phyloP scores from a whole-genome alignment of 2,329 filamentous ascomycete species.

The Colletotrichum sp. region DNA sequence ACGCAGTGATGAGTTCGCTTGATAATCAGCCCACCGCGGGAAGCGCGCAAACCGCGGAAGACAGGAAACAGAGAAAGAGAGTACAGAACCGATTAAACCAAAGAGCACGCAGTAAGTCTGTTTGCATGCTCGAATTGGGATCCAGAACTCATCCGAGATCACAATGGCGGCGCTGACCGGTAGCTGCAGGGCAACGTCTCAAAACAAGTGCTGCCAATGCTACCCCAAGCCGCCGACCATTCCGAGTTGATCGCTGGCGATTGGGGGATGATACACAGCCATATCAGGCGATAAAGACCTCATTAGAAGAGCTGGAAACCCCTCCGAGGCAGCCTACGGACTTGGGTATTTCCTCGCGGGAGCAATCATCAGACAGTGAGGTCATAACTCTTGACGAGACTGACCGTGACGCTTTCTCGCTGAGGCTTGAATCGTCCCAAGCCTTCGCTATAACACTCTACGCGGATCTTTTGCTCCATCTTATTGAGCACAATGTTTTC shows the following conservation, averaged over 20 bases:
- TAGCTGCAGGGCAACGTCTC: background rate
- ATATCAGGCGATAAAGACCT: background rate
- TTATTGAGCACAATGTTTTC: conserved; percentile 14
- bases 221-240: background rate
- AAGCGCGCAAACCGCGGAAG: background rate
- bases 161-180: background rate
- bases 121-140: rapidly evolving
- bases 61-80: conserved; percentile 8
- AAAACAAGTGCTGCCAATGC: background rate
- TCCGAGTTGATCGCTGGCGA: conserved; percentile 2
- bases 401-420: too few species aligned
- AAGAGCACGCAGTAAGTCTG: conserved; percentile 12
- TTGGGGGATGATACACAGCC: background rate
- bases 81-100: conserved; percentile 16
- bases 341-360: background rate
- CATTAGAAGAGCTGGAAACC: background rate
- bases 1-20: background rate
- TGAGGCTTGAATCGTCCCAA: background rate
- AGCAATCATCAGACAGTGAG: background rate
- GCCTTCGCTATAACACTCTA: background rate
- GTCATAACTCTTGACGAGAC: background rate
- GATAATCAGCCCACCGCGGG: background rate
- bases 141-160: background rate
- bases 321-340: background rate
- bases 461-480: conserved; percentile 11